Evolutionary conservation across 1,284 basidiomycete genomes (phyloP).

Genomic region (Cutaneotrichosporon cutaneum): DNA sequence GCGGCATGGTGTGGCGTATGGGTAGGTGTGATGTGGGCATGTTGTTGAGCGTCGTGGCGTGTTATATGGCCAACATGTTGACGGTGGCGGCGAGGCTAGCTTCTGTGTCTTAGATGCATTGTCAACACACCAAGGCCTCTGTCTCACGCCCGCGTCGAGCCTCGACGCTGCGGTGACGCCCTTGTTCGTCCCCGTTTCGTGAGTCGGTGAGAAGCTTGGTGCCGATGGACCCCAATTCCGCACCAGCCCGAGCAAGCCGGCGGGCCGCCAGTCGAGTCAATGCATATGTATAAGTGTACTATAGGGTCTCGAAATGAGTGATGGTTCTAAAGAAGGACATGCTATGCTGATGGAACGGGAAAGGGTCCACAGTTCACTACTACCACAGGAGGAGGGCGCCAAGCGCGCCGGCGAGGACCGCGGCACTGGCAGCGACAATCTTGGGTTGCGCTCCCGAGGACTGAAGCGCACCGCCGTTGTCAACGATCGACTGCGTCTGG

Average conservation of each 20-base stretch:
- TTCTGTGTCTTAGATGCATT: not conserved
- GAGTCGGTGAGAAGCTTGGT: not conserved
- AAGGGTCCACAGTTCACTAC: not conserved
- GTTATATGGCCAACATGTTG: not conserved
- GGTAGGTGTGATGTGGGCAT: too few species aligned
- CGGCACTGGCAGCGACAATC: not conserved
- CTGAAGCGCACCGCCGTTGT: slow-evolving; percentile 4
- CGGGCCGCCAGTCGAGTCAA: not conserved
- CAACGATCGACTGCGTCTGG: not conserved
- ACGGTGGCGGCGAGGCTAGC: not conserved
- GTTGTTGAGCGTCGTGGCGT: not conserved
- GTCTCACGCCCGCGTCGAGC: too few species aligned
- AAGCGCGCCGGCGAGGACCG: not conserved
- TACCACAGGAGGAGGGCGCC: not conserved
- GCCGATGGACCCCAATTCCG: not conserved
- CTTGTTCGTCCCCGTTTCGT: not conserved
- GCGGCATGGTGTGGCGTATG: not conserved
- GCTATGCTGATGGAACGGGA: not conserved
- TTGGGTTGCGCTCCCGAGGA: not conserved
- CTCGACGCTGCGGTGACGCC: too few species aligned
- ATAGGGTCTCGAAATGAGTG: not conserved
- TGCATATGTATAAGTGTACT: not conserved
- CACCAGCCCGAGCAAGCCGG: not conserved
- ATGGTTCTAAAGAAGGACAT: not conserved
- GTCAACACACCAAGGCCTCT: not conserved